A percentile compares a stretch with the other conserved stretches of the same genome.
Evolutionary conservation across 2,329 filamentous ascomycete genomes (phyloP).

Genomic region (Apiospora kogelbergensis): DNA sequence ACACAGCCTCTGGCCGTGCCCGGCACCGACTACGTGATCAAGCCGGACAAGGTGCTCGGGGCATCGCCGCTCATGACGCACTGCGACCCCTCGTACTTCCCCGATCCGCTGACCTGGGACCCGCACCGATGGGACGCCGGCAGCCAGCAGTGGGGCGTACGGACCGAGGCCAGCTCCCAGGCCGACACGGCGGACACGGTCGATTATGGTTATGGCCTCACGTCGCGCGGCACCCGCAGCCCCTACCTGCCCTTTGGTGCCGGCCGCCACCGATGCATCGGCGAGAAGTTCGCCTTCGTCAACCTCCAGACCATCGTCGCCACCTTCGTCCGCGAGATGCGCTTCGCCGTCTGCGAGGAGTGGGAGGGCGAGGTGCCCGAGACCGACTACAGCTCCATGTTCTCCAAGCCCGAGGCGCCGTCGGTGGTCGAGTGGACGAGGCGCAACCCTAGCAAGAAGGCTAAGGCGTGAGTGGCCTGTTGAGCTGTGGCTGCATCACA

Average conservation of each 20-base stretch:
- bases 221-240: conserved; percentile 34
- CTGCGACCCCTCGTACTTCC: conserved; percentile 60
- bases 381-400: conserved; percentile 63
- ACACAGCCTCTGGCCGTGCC: conserved; percentile 64
- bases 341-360: conserved; percentile 53
- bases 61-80: conserved; percentile 43
- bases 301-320: conserved; percentile 66
- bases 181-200: conserved; percentile 19
- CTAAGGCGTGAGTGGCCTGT: not conserved
- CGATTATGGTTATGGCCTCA: conserved; percentile 31
- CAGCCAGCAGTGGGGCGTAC: conserved; percentile 8
- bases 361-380: conserved; percentile 56
- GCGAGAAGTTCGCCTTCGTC: conserved; percentile 74
- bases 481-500: not conserved
- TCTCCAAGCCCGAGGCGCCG: conserved; percentile 35
- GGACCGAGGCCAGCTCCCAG: not conserved
- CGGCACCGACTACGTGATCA: conserved; percentile 53
- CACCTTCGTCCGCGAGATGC: conserved; percentile 61
- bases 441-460: not conserved
- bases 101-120: conserved; percentile 58
- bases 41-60: conserved; percentile 47
- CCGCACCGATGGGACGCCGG: conserved; percentile 62
- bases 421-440: conserved; percentile 32
- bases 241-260: conserved; percentile 72
- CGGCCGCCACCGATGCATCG: conserved; percentile 72